A percentile compares a stretch with the other conserved stretches of the same genome.
phyloP scores from a whole-genome alignment of 208 protist species.

The Leishmania major region DNA sequence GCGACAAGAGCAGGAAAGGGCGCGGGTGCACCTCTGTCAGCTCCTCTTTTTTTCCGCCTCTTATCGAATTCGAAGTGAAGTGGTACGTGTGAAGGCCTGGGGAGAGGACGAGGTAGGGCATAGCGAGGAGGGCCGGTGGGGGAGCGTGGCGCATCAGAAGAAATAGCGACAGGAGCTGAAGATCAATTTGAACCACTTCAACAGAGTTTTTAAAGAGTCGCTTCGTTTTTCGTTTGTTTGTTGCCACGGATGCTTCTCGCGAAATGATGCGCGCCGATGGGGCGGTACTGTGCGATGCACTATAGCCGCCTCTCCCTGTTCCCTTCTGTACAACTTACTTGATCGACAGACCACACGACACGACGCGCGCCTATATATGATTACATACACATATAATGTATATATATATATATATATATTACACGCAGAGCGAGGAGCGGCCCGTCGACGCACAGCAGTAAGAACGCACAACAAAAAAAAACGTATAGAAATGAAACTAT shows the following conservation, averaged over 20 bases:
- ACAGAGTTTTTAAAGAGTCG: background rate
- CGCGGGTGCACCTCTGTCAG: background rate
- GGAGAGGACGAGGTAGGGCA: background rate
- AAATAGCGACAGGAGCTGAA: background rate
- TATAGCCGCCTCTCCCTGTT: background rate
- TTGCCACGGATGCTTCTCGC: background rate
- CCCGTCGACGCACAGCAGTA: no score
- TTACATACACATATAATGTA: background rate
- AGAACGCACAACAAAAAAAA: no score
- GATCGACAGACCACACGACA: background rate
- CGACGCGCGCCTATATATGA: background rate
- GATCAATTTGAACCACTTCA: background rate
- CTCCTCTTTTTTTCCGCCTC: background rate
- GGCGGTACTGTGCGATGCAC: background rate
- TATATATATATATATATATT: no score
- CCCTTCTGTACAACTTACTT: background rate
- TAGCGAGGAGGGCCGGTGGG: background rate
- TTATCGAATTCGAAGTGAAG: background rate
- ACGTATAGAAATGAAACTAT: no score
- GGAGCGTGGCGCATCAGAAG: background rate
- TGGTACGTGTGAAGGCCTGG: background rate
- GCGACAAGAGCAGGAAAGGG: background rate
- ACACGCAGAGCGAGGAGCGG: no score
- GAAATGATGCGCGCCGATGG: background rate
- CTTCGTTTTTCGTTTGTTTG: background rate